Percentiles rank a stretch among this genome's conserved stretches.
phyloP scores from a whole-genome alignment of 2,329 filamentous ascomycete species.

The Cercospora citrullina region DNA sequence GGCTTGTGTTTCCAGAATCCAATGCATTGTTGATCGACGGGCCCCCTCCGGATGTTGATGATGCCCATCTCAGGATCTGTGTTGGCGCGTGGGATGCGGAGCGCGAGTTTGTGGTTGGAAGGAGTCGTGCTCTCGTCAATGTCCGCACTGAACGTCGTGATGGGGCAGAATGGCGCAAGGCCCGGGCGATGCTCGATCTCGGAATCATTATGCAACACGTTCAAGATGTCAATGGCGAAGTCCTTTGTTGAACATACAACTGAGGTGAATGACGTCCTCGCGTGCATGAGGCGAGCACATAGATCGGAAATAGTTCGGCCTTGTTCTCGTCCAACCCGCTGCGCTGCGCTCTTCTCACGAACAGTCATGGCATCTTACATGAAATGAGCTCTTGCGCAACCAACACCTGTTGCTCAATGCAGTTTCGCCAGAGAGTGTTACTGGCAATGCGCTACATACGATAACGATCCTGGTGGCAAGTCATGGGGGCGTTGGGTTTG shows the following conservation, averaged over 20 bases:
- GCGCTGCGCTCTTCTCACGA: not conserved
- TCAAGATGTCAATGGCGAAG: not conserved
- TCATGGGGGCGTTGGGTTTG: slow-evolving; percentile 47
- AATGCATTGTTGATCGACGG: not conserved
- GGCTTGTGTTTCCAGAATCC: not conserved
- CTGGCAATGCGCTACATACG: slow-evolving; percentile 17
- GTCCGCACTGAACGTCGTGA: slow-evolving; percentile 26
- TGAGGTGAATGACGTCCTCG: not conserved
- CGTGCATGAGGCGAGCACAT: not conserved
- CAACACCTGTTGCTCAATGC: not conserved
- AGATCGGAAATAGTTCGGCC: not conserved
- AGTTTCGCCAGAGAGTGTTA: not conserved
- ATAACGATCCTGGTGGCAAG: slow-evolving; percentile 14
- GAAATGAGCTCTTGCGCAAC: not conserved
- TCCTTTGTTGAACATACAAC: not conserved
- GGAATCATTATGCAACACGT: slow-evolving; percentile 26
- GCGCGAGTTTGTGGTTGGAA: slow-evolving; percentile 21
- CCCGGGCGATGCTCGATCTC: slow-evolving; percentile 23
- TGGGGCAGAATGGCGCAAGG: slow-evolving; percentile 23
- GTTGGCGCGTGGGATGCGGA: slow-evolving; percentile 31
- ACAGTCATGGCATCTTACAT: not conserved
- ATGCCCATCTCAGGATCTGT: slow-evolving; percentile 32
- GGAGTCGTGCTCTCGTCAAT: slow-evolving; percentile 21
- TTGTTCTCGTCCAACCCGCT: not conserved
- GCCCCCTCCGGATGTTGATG: slow-evolving; percentile 12